Base-by-base conservation (phyloP, 306 rosid genomes). In the Cucurbita ficifolia region DNA sequence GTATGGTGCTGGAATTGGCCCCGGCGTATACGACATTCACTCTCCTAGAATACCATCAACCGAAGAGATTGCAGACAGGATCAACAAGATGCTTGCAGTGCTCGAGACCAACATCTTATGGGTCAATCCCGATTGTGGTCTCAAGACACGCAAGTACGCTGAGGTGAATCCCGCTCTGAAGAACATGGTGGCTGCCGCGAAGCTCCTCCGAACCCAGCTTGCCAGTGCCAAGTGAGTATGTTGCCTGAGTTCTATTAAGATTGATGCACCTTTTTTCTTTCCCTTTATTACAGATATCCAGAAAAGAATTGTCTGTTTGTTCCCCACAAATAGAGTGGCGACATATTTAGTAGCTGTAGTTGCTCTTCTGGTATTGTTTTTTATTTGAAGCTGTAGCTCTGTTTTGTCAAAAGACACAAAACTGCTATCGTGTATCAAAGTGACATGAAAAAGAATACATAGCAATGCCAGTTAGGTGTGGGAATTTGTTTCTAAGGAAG, bases 111-210 rank as follows among this genome's bases (percentile, higher is more conserved):
- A 88, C 85, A 76, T 88, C 48, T 85, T 91, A 16, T 91, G 97
- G 96, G 92, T 91, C 40, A 91, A 91, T 80, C 97, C 97, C 0
- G 97, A 91, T 73, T 91, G 97, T 73, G 97, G 96, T 5, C 96
- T 89, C 79, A 91, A 91, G 89, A 91, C 97, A 0, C 92, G 97
- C 70, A 91, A 89, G 70, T 91, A 91, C 67, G 35, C 82, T 0
- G 96, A 91, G 81, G 96, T 89, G 54, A 85, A 84, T 76, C 83
- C 92, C 2, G 93, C 97, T 50, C 92, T 91, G 62, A 81, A 83
- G 70, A 84, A 91, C 77, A 79, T 91, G 89, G 97, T 86, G 79
- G 82, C 83, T n/a, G 97, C 97, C 1, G 97, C 91, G 46, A 91
- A 91, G 81, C 87, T 80, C 62, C 88, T 88, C 22, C 91, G 96